Conservation (phyloP, 345 rosid genomes). For the Murraya paniculata region DNA sequence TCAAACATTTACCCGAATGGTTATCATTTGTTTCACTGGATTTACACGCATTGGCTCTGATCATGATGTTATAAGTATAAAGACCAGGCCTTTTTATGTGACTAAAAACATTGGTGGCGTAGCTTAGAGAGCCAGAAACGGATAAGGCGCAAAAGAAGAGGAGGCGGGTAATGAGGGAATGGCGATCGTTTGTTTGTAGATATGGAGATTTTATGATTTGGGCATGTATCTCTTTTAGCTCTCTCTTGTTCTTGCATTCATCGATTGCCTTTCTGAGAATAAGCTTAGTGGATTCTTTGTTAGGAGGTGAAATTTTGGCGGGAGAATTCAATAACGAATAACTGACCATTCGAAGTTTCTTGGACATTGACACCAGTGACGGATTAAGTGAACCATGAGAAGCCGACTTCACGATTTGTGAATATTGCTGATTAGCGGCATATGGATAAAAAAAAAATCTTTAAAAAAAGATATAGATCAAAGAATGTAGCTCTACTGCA, state of each 20-base stretch:
- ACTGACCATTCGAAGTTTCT: background rate
- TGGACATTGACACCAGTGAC: background rate
- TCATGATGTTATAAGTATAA: conserved; percentile 45
- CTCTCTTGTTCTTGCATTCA: conserved; percentile 30
- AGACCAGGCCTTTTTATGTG: conserved; percentile 31
- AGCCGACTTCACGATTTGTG: too few relatives aligned
- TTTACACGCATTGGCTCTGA: conserved; percentile 46
- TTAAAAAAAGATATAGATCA: too few relatives aligned
- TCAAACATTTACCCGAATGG: conserved; percentile 13
- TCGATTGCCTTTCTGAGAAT: conserved; percentile 17
- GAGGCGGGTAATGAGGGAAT: conserved; percentile 43
- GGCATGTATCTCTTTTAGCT: conserved; percentile 47
- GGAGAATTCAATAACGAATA: background rate
- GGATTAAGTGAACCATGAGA: too few relatives aligned
- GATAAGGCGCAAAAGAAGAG: conserved; percentile 50
- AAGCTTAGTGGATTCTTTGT: background rate
- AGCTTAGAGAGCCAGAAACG: conserved; percentile 33
- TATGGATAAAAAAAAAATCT: too few relatives aligned
- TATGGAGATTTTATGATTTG: conserved; percentile 36
- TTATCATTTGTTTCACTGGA: background rate
- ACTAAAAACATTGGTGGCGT: conserved; percentile 39
- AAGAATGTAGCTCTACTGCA: too few relatives aligned
- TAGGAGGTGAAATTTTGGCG: conserved; percentile 3
- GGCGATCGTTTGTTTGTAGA: conserved; percentile 14
- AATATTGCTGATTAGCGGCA: too few relatives aligned